Conservation (phyloP, 805 yeast genomes). For the Ogataea naganishii region DNA sequence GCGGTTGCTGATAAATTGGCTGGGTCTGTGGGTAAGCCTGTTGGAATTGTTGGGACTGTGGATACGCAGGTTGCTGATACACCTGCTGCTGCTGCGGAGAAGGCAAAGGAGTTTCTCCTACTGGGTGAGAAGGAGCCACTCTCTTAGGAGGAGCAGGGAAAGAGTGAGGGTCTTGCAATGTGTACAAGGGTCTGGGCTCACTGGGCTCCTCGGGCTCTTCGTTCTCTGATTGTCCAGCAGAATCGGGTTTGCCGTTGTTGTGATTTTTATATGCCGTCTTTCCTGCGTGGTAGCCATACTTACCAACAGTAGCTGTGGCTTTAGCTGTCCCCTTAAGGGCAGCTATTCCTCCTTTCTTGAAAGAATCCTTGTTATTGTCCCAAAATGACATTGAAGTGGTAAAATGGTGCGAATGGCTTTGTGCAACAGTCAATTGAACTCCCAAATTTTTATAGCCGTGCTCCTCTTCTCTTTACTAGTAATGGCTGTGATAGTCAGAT, state of each 20-base stretch:
- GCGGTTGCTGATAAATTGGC: conserved; percentile 13
- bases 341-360: conserved; percentile 40
- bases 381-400: conserved; percentile 27
- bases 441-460: no score
- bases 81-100: neutral
- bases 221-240: no score
- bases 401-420: neutral
- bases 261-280: conserved; percentile 39
- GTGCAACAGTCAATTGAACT: no score
- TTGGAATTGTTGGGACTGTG: conserved; percentile 6
- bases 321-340: conserved; percentile 42
- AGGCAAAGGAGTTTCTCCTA: conserved; percentile 2
- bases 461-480: neutral
- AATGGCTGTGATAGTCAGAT: no score
- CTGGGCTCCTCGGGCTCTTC: conserved; percentile 10
- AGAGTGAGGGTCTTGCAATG: conserved; percentile 21
- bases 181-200: conserved; percentile 11
- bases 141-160: conserved; percentile 34
- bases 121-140: conserved; percentile 14
- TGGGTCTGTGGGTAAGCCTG: conserved; percentile 13
- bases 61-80: conserved; percentile 13
- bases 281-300: conserved; percentile 38
- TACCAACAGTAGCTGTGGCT: conserved; percentile 39
- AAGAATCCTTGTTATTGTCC: conserved; percentile 43
- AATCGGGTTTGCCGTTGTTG: conserved; percentile 11